Conservation (phyloP, 129 eudicot species). For the Dittrichia graveolens region DNA sequence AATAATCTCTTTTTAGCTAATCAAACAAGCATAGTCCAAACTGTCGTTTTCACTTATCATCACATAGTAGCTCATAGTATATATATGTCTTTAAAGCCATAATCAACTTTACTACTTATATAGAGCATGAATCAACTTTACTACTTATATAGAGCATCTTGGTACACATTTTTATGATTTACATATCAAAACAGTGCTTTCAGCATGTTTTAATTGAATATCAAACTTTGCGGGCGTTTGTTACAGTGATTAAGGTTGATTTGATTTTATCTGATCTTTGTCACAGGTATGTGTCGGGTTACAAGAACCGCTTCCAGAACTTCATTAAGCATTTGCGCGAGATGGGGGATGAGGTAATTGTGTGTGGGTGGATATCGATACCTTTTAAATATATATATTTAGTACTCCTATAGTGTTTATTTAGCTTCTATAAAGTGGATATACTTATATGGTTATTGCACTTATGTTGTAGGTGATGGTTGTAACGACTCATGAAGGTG, state of each 20-base stretch:
- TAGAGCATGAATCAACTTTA: background rate
- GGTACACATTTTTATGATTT: background rate
- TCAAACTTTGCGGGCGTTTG: background rate
- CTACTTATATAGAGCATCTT: background rate
- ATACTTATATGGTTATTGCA: conserved; percentile 11
- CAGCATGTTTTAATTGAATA: background rate
- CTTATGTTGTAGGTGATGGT: conserved; percentile 72
- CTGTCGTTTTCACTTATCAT: background rate
- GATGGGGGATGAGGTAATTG: conserved; percentile 96
- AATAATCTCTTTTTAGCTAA: background rate
- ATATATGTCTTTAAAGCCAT: background rate
- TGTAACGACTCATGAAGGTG: conserved; percentile 96
- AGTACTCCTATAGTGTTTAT: no score
- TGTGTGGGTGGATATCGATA: background rate
- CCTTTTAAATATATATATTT: no score
- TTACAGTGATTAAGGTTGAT: conserved; percentile 8
- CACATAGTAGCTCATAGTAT: background rate
- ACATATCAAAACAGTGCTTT: background rate
- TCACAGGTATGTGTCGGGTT: conserved; percentile 93
- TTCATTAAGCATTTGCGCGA: conserved; percentile 88
- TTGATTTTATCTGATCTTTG: conserved; percentile 21
- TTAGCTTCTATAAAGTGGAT: background rate
- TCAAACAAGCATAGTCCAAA: background rate
- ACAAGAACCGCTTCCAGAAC: conserved; percentile 94
- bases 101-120: background rate